Conservation (phyloP, 1,284 basidiomycete species). For the Melampsora medusae region DNA sequence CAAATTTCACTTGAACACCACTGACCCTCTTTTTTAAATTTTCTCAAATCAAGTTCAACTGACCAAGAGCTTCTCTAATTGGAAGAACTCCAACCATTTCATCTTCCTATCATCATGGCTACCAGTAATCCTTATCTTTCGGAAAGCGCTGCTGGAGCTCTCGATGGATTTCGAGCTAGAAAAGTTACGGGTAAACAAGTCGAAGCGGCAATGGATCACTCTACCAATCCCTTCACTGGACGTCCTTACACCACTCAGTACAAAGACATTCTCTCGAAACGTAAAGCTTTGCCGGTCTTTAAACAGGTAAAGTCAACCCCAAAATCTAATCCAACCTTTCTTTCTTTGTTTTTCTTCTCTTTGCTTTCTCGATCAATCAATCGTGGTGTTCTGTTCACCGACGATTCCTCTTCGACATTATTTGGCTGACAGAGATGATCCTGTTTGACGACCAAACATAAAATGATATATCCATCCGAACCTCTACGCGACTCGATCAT, state of each 20-base stretch:
- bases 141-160: conserved; percentile 54
- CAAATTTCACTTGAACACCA: not conserved
- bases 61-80: not conserved
- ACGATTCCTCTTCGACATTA: conserved; percentile 24
- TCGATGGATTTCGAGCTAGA: conserved; percentile 75
- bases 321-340: not conserved
- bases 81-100: not conserved
- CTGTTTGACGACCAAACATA: conserved; percentile 4
- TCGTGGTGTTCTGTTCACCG: conserved; percentile 34
- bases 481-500: not conserved
- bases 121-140: conserved; percentile 63
- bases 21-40: too few relatives aligned
- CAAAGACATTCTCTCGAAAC: conserved; percentile 76
- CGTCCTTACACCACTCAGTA: conserved; percentile 73
- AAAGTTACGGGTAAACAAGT: conserved; percentile 73
- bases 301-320: conserved; percentile 59
- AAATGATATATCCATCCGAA: not conserved
- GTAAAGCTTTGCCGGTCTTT: conserved; percentile 88
- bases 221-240: conserved; percentile 81
- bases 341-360: not conserved
- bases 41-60: too few relatives aligned
- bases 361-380: not conserved
- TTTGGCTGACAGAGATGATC: conserved; percentile 42
- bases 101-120: not conserved
- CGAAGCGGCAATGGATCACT: conserved; percentile 67